phyloP scores from a whole-genome alignment of 2,329 filamentous ascomycete species.

The Tympanopsis confertula region DNA sequence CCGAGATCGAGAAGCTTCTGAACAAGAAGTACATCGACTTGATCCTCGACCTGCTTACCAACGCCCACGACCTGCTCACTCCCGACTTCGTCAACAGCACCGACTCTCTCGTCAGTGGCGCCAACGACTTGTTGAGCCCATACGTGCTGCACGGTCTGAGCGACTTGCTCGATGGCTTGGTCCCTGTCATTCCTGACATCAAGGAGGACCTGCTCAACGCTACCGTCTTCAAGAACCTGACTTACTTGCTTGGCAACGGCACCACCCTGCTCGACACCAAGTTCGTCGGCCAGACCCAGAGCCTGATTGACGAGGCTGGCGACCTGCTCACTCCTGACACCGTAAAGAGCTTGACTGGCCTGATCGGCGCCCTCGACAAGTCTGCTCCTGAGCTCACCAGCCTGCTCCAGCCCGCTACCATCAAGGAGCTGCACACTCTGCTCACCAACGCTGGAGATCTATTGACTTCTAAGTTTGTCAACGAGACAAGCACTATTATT shows the following conservation, averaged over 20 bases:
- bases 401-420: slow-evolving; percentile 5
- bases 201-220: not conserved
- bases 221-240: not conserved
- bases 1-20: no score
- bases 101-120: not conserved
- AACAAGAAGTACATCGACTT: not conserved
- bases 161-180: not conserved
- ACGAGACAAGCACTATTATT: slow-evolving; percentile 3
- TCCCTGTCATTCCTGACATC: not conserved
- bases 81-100: not conserved
- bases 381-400: slow-evolving; percentile 8
- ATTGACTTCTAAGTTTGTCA: not conserved
- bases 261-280: not conserved
- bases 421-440: slow-evolving; percentile 6
- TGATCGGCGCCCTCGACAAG: slow-evolving; percentile 3
- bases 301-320: not conserved
- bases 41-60: not conserved
- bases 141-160: not conserved
- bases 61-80: not conserved
- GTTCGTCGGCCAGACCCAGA: not conserved
- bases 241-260: not conserved
- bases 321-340: not conserved
- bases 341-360: not conserved
- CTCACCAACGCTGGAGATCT: not conserved
- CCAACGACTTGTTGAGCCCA: not conserved